Evolutionary conservation across 1,284 basidiomycete genomes (phyloP), one percentile per base, ranked within the genome.

Genomic region (Malassezia equina): DNA sequence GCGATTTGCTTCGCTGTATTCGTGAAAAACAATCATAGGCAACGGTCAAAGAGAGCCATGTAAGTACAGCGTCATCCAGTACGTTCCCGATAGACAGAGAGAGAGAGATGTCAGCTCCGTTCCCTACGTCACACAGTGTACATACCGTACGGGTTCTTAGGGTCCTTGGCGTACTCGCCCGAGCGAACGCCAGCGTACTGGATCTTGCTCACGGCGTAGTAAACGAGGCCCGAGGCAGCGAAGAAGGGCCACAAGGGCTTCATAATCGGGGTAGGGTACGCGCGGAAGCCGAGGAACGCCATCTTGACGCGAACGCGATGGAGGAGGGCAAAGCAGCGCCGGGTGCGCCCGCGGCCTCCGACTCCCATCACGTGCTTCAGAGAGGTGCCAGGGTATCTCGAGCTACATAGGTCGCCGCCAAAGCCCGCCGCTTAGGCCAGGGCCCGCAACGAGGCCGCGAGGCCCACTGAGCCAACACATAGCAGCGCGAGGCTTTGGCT

Each of bases 171-270:
- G 58, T 62, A 64, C 58, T 68, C 67, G 36, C 58, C 60, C 52
- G 67, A 70, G 36, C 60, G 63, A 39, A 73, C 66, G 28, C 52
- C 58, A 9, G 60, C 49, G 28, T 59, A 58, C 61, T 73, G 71
- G 7, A 73, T 52, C 55, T 62, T 63, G 66, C 64, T 64, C 55
- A 71, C 62, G 28, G 59, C 64, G 55, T 60, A 60, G 59, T 67
- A 73, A 23, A 69, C 67, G 21, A 73, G 61, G 47, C 55, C 69
- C 32, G 64, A 60, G 28, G 67, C 66, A 49, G 61, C 55, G 41
- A 73, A 55, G 67, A 73, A 73, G 6, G 71, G 71, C 64, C 64
- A 66, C 56, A 71, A 57, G 44, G 71, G 71, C 63, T 66, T 67
- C 51, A 66, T 33, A 54, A 73, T 60, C 6, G 71, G 71, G 17